Evolutionary conservation across 768 basidiomycete genomes (phyloP).

Genomic region (Cystofilobasidium ferigula): DNA sequence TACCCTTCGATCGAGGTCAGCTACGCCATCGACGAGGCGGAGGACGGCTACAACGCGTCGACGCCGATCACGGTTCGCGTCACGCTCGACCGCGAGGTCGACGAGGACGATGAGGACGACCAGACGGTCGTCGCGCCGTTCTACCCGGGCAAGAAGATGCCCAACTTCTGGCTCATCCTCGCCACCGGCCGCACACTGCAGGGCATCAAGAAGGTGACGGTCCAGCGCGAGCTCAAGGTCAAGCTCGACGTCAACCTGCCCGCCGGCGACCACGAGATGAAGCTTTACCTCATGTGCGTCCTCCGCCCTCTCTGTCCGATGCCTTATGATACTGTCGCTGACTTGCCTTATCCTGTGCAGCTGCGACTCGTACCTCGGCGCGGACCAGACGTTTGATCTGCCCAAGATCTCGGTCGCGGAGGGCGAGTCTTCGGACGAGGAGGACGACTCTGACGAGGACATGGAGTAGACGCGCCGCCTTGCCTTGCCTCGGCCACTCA

Average conservation of each 20-base stretch:
- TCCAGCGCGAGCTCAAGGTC: slow-evolving; percentile 54
- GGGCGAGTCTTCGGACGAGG: slow-evolving; percentile 22
- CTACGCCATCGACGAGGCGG: slow-evolving; percentile 67
- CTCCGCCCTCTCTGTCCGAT: background rate
- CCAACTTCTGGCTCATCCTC: slow-evolving; percentile 95
- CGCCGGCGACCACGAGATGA: slow-evolving; percentile 68
- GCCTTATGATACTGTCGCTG: background rate
- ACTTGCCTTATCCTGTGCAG: background rate
- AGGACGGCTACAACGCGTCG: slow-evolving; percentile 53
- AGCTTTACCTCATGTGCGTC: slow-evolving; percentile 34
- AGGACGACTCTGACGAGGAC: slow-evolving; percentile 22
- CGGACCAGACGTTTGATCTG: slow-evolving; percentile 24
- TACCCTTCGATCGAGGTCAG: slow-evolving; percentile 92
- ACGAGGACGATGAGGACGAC: slow-evolving; percentile 59
- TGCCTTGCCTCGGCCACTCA: background rate
- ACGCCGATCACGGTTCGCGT: slow-evolving; percentile 73
- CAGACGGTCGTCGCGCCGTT: slow-evolving; percentile 84
- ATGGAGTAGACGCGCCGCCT: background rate
- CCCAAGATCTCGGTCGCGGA: slow-evolving; percentile 19
- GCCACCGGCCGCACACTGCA: slow-evolving; percentile 63
- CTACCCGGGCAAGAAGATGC: slow-evolving; percentile 80
- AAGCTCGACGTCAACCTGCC: slow-evolving; percentile 83
- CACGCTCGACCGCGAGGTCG: slow-evolving; percentile 64
- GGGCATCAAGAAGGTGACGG: slow-evolving; percentile 76
- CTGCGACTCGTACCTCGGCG: slow-evolving; percentile 18